Conservation (phyloP, 768 basidiomycete genomes). For the Tulasnella sp. region DNA sequence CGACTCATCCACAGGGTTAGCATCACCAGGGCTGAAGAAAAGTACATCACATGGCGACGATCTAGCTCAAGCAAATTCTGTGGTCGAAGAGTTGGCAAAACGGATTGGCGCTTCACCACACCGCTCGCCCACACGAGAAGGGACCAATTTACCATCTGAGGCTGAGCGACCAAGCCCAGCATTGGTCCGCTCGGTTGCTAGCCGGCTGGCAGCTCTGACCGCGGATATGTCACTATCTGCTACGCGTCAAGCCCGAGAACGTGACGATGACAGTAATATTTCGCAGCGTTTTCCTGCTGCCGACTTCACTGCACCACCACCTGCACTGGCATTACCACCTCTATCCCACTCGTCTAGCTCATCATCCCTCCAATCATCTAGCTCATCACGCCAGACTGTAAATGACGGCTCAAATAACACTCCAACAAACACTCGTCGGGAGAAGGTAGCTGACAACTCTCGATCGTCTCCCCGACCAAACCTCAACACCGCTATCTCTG, state of each 20-base stretch:
- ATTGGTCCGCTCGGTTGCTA: background rate
- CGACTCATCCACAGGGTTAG: conserved; percentile 8
- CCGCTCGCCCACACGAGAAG: background rate
- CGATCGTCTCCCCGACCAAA: background rate
- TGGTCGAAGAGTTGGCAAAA: conserved; percentile 54
- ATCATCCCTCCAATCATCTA: background rate
- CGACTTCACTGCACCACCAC: conserved; percentile 4
- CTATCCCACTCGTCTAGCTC: background rate
- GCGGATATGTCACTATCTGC: background rate
- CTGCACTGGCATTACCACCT: background rate
- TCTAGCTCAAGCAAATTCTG: conserved; percentile 34
- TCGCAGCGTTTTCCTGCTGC: conserved; percentile 8
- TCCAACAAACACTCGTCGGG: background rate
- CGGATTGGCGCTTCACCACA: conserved; percentile 36
- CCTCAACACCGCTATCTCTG: background rate
- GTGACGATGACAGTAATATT: background rate
- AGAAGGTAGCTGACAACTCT: background rate
- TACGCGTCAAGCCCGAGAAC: no score
- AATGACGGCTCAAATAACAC: background rate
- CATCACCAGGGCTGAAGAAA: conserved; percentile 29
- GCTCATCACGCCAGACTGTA: background rate
- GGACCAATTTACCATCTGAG: background rate
- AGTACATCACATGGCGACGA: conserved; percentile 38
- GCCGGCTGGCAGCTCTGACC: background rate
- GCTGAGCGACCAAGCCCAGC: background rate